Evolutionary conservation across 1,284 basidiomycete genomes (phyloP).

Genomic region (Kwoniella shivajii): DNA sequence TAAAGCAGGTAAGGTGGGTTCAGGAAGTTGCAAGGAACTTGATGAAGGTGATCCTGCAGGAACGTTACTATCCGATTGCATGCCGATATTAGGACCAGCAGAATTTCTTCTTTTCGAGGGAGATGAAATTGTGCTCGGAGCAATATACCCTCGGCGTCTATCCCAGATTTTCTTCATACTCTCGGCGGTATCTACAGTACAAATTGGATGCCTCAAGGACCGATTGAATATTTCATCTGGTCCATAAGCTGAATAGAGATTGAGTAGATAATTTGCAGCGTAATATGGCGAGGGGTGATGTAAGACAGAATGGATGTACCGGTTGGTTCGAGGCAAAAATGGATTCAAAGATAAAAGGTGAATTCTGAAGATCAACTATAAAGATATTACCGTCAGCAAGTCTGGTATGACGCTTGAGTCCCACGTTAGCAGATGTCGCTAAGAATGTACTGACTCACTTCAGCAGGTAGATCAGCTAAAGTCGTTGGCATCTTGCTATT

Average conservation of each 20-base stretch:
- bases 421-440: too few relatives aligned
- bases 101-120: neutral
- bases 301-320: slow-evolving; percentile 61
- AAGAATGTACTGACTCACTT: slow-evolving; percentile 25
- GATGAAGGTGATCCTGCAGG: slow-evolving; percentile 7
- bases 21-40: neutral
- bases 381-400: neutral
- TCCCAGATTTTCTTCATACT: slow-evolving; percentile 43
- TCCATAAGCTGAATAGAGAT: slow-evolving; percentile 28
- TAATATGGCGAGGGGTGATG: slow-evolving; percentile 36
- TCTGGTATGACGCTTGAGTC: neutral
- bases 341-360: slow-evolving; percentile 67
- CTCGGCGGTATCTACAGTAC: slow-evolving; percentile 29
- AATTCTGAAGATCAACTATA: slow-evolving; percentile 71
- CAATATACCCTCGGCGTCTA: slow-evolving; percentile 20
- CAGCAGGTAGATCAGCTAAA: slow-evolving; percentile 28
- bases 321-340: slow-evolving; percentile 62
- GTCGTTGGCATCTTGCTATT: slow-evolving; percentile 5
- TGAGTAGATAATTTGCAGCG: slow-evolving; percentile 38
- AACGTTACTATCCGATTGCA: too few relatives aligned
- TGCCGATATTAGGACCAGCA: too few relatives aligned
- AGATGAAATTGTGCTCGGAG: too few relatives aligned
- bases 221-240: slow-evolving; percentile 28
- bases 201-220: slow-evolving; percentile 40
- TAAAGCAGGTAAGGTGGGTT: slow-evolving; percentile 16